phyloP scores from a whole-genome alignment of 352 stramenopile genomes.

The Phytopythium helicoides region DNA sequence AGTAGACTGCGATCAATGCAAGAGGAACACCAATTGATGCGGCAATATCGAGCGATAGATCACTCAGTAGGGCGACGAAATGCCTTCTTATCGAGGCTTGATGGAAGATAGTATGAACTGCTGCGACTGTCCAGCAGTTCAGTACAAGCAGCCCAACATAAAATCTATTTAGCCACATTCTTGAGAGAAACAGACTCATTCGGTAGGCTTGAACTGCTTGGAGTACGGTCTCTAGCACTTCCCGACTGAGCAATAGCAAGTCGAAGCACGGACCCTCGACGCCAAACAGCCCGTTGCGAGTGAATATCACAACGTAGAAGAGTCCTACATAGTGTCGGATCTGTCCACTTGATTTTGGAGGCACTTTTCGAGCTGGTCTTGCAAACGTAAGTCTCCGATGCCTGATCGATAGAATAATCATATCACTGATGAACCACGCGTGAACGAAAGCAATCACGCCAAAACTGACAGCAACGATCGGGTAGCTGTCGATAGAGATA shows the following conservation, averaged over 20 bases:
- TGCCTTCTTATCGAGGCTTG: slow-evolving; percentile 10
- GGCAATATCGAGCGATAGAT: slow-evolving; percentile 34
- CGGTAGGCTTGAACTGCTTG: slow-evolving; percentile 11
- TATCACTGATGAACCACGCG: background rate
- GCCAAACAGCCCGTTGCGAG: slow-evolving; percentile 24
- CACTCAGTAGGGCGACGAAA: slow-evolving; percentile 24
- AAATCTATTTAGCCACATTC: slow-evolving; percentile 7
- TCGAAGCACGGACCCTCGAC: slow-evolving; percentile 30
- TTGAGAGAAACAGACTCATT: slow-evolving; percentile 12
- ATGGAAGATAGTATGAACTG: slow-evolving; percentile 22
- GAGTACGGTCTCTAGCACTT: slow-evolving; percentile 4
- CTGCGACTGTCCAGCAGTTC: slow-evolving; percentile 22
- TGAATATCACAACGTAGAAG: slow-evolving; percentile 11
- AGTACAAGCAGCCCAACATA: slow-evolving; percentile 15
- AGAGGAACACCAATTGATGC: slow-evolving; percentile 30
- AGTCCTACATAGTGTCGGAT: background rate
- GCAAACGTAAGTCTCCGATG: background rate
- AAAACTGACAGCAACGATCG: background rate
- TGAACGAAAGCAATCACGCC: background rate
- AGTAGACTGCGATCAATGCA: slow-evolving; percentile 14
- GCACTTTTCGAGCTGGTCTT: background rate
- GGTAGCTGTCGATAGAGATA: background rate
- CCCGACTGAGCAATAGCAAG: slow-evolving; percentile 9
- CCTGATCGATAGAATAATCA: background rate
- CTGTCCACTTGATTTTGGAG: background rate